These are phyloP conservation scores for Crithidia acanthocephali DNA, from an alignment of 208 protist species.

Conservation along the genomic window DNA sequence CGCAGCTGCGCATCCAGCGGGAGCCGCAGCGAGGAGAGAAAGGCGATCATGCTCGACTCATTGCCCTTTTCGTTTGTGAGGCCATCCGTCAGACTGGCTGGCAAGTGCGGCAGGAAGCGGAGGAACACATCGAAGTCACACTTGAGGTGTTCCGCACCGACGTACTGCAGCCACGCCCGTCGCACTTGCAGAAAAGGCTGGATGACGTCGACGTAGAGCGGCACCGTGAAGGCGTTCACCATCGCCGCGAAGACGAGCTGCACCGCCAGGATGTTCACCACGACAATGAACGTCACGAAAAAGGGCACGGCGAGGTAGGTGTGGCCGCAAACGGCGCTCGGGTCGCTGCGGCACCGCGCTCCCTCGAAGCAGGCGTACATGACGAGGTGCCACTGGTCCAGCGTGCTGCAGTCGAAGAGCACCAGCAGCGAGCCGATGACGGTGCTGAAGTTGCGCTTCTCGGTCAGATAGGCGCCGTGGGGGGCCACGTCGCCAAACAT, in stretches of 20 bases:
- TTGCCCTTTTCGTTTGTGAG: conserved; percentile 19
- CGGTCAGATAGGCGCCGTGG: conserved; percentile 35
- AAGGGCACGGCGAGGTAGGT: conserved; percentile 36
- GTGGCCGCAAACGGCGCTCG: conserved; percentile 18
- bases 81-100: conserved; percentile 22
- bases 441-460: conserved; percentile 66
- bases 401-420: conserved; percentile 59
- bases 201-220: conserved; percentile 28
- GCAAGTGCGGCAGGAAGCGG: conserved; percentile 15
- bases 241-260: conserved; percentile 35
- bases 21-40: conserved; percentile 43
- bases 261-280: conserved; percentile 23
- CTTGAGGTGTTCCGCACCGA: conserved; percentile 9
- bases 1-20: conserved; percentile 38
- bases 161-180: conserved; percentile 29
- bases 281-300: conserved; percentile 40
- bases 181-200: conserved; percentile 37
- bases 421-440: conserved; percentile 54
- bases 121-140: conserved; percentile 23
- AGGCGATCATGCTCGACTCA: conserved; percentile 29
- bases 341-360: conserved; percentile 15
- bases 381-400: conserved; percentile 53
- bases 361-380: conserved; percentile 35
- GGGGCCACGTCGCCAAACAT: conserved; percentile 51
- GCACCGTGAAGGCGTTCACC: conserved; percentile 28